Conservation (phyloP, 2,329 filamentous ascomycete species). For the Trichoderma asperellum region DNA sequence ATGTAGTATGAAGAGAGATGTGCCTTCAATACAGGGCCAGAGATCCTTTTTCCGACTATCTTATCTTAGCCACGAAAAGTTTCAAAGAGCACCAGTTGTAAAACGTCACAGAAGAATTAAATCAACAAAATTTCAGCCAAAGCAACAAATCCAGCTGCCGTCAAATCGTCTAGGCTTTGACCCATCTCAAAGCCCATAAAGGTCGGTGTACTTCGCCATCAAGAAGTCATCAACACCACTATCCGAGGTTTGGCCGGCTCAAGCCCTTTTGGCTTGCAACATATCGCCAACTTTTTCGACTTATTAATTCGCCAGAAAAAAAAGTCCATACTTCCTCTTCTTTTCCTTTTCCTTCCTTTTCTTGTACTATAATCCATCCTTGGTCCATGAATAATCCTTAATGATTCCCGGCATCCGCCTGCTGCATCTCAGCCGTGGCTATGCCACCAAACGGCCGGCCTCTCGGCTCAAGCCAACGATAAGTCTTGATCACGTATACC, state of each 20-base stretch:
- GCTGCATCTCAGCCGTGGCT: slow-evolving; percentile 41
- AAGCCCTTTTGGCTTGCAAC: slow-evolving; percentile 3
- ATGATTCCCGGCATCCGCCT: slow-evolving; percentile 38
- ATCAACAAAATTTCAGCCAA: not conserved
- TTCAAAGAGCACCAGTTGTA: not conserved
- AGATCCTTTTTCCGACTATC: not conserved
- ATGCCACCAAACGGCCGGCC: slow-evolving; percentile 40
- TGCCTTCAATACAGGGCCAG: not conserved
- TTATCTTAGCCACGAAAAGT: not conserved
- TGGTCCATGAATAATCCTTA: slow-evolving; percentile 19
- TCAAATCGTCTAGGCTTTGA: not conserved
- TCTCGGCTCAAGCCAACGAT: slow-evolving; percentile 46
- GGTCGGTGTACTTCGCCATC: slow-evolving; percentile 1
- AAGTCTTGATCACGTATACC: slow-evolving; percentile 61
- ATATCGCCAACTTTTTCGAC: slow-evolving; percentile 12
- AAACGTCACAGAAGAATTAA: not conserved
- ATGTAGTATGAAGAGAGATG: not conserved
- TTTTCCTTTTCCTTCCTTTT: not conserved
- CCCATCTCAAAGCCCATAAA: not conserved
- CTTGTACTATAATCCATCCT: not conserved
- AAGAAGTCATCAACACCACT: not conserved
- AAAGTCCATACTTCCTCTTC: not conserved
- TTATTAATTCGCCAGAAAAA: not conserved
- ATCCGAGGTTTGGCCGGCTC: slow-evolving; percentile 33
- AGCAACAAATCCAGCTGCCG: not conserved